phyloP scores from a whole-genome alignment of 1,139 yeast species.

The Saccharomyces hybrid region DNA sequence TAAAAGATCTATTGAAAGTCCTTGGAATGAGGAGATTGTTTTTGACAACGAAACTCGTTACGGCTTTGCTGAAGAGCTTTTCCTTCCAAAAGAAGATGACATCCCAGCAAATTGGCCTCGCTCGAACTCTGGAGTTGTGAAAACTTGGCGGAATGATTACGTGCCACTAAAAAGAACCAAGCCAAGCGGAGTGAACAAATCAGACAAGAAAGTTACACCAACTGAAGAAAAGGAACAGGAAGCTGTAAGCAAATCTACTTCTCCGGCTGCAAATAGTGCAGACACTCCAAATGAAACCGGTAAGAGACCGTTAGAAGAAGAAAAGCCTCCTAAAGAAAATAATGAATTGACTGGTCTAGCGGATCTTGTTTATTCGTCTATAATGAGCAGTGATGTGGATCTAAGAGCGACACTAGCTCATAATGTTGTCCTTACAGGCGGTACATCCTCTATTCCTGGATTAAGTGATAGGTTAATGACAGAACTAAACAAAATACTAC shows the following conservation, averaged over 20 bases:
- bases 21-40: conserved; percentile 54
- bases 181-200: conserved; percentile 19
- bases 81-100: conserved; percentile 45
- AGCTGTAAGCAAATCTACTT: conserved; percentile 6
- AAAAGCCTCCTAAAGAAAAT: conserved; percentile 6
- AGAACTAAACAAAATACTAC: conserved; percentile 67
- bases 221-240: conserved; percentile 23
- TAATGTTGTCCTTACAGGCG: conserved; percentile 88
- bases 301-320: conserved; percentile 24
- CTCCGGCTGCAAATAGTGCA: conserved; percentile 8
- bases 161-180: conserved; percentile 59
- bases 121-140: conserved; percentile 28
- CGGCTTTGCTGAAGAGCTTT: conserved; percentile 65
- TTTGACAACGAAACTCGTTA: conserved; percentile 54
- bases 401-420: conserved; percentile 85
- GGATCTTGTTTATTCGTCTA: conserved; percentile 60
- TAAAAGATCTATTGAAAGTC: conserved; percentile 66
- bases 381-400: conserved; percentile 77
- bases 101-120: conserved; percentile 36
- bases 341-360: conserved; percentile 47
- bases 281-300: conserved; percentile 28
- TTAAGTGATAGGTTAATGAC: conserved; percentile 71
- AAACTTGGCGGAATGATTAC: conserved; percentile 46
- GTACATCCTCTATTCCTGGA: conserved; percentile 81
- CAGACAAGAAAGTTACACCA: conserved; percentile 27